Evolutionary conservation across 75 land plant genomes (phyloP).

Genomic region (Adiantum capillusveneris): DNA sequence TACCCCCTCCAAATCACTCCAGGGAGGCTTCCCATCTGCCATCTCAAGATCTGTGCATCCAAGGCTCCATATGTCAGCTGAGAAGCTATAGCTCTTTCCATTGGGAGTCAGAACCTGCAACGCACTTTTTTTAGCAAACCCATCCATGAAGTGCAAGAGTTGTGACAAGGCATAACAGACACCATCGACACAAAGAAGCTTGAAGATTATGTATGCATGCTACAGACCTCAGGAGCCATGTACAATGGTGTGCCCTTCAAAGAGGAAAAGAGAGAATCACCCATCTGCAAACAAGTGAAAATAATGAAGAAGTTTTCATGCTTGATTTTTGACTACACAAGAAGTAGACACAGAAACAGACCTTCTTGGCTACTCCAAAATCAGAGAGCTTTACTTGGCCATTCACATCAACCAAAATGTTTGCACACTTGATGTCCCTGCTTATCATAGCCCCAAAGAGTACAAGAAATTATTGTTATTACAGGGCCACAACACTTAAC

Average conservation of each 20-base stretch:
- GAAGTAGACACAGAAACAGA: too few relatives aligned
- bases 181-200: too few relatives aligned
- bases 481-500: too few relatives aligned
- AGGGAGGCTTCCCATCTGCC: slow-evolving; percentile 32
- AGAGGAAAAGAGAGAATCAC: slow-evolving; percentile 21
- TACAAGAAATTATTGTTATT: too few relatives aligned
- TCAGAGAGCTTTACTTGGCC: slow-evolving; percentile 53
- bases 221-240: slow-evolving; percentile 49
- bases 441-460: neutral
- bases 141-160: too few relatives aligned
- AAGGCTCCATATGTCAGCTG: slow-evolving; percentile 34
- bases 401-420: slow-evolving; percentile 33
- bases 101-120: slow-evolving; percentile 21
- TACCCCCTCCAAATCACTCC: slow-evolving; percentile 27
- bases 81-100: too few relatives aligned
- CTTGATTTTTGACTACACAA: too few relatives aligned
- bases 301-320: too few relatives aligned
- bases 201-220: too few relatives aligned
- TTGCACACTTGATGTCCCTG: slow-evolving; percentile 51
- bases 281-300: slow-evolving; percentile 31
- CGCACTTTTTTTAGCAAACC: too few relatives aligned
- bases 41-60: slow-evolving; percentile 34
- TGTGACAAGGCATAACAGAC: too few relatives aligned
- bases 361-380: slow-evolving; percentile 49
- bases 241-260: slow-evolving; percentile 39